phyloP scores from a whole-genome alignment of 257 asterid genomes.

The Primulina huaijiensis region DNA sequence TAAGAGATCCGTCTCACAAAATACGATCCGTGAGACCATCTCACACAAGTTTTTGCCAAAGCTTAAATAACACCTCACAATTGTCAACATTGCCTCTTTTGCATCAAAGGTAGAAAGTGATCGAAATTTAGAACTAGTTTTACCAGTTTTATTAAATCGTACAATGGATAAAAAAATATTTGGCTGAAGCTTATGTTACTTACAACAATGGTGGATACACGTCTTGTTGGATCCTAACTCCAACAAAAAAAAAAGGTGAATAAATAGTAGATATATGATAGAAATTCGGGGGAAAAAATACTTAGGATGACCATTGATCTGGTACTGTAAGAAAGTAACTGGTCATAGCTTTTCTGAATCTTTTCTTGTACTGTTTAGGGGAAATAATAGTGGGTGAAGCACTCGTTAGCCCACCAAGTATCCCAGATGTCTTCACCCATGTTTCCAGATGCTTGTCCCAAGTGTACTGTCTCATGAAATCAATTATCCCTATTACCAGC shows the following conservation, averaged over 20 bases:
- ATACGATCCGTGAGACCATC: too few species aligned
- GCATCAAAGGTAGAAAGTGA: too few species aligned
- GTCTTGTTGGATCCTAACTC: background rate
- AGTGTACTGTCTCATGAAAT: constrained; percentile 93
- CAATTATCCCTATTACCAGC: constrained; percentile 85
- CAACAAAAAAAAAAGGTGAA: background rate
- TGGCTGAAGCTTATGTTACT: background rate
- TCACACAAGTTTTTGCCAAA: too few species aligned
- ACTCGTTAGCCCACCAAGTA: constrained; percentile 85
- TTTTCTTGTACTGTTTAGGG: constrained; percentile 90
- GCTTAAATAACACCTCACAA: too few species aligned
- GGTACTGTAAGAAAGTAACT: constrained; percentile 85
- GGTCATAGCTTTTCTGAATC: constrained; percentile 97
- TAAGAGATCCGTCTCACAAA: too few species aligned
- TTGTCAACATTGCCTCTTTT: too few species aligned
- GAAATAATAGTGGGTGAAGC: constrained; percentile 90
- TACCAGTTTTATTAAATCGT: background rate
- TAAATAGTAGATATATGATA: too few species aligned
- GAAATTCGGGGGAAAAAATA: background rate
- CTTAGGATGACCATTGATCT: constrained; percentile 73
- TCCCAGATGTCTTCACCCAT: constrained; percentile 91
- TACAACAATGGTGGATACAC: background rate
- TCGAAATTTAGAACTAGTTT: too few species aligned
- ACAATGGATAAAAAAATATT: background rate
- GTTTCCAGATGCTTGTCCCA: constrained; percentile 99